These are phyloP conservation scores for Phlegmacium glaucopus DNA, from an alignment of 768 basidiomycete species.

Conservation along the genomic window DNA sequence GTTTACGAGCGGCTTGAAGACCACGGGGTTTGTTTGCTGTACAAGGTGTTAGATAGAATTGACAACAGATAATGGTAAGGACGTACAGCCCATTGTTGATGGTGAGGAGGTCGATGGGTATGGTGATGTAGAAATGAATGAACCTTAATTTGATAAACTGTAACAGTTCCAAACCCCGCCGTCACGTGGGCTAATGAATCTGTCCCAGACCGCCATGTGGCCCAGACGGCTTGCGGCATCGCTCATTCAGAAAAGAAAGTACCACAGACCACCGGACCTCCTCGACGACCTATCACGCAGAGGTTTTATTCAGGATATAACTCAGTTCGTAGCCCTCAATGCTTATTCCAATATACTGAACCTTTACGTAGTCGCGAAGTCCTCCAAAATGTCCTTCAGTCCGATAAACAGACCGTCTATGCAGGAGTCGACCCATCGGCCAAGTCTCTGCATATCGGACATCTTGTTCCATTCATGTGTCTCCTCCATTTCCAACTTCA, in stretches of 20 bases:
- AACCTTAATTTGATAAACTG: slow-evolving; percentile 49
- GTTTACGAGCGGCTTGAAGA: slow-evolving; percentile 97
- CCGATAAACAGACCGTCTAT: slow-evolving; percentile 60
- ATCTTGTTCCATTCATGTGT: slow-evolving; percentile 84
- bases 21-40: slow-evolving; percentile 98
- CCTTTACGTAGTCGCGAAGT: slow-evolving; percentile 35
- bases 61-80: slow-evolving; percentile 11
- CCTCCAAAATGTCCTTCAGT: slow-evolving; percentile 33
- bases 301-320: slow-evolving; percentile 47
- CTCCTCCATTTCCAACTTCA: slow-evolving; percentile 83
- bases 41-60: slow-evolving; percentile 12
- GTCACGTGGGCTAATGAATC: not conserved
- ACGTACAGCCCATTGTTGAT: slow-evolving; percentile 85
- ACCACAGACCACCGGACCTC: slow-evolving; percentile 17
- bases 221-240: slow-evolving; percentile 5
- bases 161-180: slow-evolving; percentile 28
- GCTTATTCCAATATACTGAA: not conserved
- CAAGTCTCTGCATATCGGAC: slow-evolving; percentile 86
- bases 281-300: slow-evolving; percentile 42
- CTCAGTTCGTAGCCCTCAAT: slow-evolving; percentile 27
- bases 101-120: slow-evolving; percentile 50
- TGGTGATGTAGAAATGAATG: slow-evolving; percentile 26
- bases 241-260: slow-evolving; percentile 3
- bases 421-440: slow-evolving; percentile 94
- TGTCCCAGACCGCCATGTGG: slow-evolving; percentile 12